Evolutionary conservation across 164 flowering plant genomes (phyloP), one percentile per base, ranked within the genome.

Genomic region (Vitis cinerea): DNA sequence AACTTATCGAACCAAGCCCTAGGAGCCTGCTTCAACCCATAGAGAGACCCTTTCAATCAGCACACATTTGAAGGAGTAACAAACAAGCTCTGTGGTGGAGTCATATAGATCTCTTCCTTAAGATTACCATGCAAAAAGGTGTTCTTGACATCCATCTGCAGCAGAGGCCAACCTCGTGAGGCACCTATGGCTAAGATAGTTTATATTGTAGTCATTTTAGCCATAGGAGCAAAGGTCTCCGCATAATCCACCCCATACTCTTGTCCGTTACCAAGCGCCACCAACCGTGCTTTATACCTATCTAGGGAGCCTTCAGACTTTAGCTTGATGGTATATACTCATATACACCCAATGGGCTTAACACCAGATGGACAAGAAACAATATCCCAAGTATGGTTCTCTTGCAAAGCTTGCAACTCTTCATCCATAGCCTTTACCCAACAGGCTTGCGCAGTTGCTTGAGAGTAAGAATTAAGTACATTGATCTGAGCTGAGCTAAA

Each of bases 121-220:
- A 37, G 61, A 59, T 19, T 7, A 16, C 44, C 61, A 59, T 59
- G 29, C n/a, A 65, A 48, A 62, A 30, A 62, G 13, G 13, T 8
- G 9, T 17, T 62, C 27, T 62, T 62, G 50, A 29, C 65, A 44
- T 62, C 65, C 63, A 67, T 67, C 15, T 67, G 31, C 1, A 16
- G n/a, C 4, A 44, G 63, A n/a, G 30, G 10, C 37, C 70, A 67
- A 4, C 53, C 53, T 14, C 31, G 30, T 13, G 63, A 57, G 2
- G 62, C 70, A 67, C 10, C n/a, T 37, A 67, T 47, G 4, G 62
- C 13, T 9, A 50, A 53, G 1, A 64, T 8, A 9, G 37, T 50
- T 4, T n/a, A 2, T 0, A 60, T 10, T 10, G 63, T 30, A 3
- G 44, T 37, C 44, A 37, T 37, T 37, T 37, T 37, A 3, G 44